Percentiles rank a stretch among this genome's conserved stretches.
phyloP scores from a whole-genome alignment of 805 yeast species.

The Kazachstania africana region DNA sequence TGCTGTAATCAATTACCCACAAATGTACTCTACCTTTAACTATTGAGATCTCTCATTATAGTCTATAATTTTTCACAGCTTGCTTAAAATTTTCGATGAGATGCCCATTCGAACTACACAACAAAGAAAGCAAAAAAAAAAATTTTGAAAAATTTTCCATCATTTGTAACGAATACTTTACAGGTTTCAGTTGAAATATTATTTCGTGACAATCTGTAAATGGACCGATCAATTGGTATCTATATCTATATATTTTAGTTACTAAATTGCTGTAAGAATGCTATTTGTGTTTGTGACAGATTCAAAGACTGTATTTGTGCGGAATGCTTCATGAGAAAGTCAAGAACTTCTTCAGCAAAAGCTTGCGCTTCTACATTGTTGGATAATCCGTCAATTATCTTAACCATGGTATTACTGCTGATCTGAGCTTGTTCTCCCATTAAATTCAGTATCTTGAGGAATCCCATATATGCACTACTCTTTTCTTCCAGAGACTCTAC shows the following conservation, averaged over 20 bases:
- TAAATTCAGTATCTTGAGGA: slow-evolving; percentile 49
- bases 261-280: slow-evolving; percentile 19
- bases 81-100: too few species aligned
- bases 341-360: slow-evolving; percentile 21
- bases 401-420: slow-evolving; percentile 15
- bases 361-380: slow-evolving; percentile 19
- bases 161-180: too few species aligned
- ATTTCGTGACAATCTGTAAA: too few species aligned
- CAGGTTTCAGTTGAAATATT: too few species aligned
- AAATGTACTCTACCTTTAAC: too few species aligned
- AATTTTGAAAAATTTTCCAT: too few species aligned
- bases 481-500: slow-evolving; percentile 79
- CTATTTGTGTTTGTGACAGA: slow-evolving; percentile 14
- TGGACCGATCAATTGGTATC: too few species aligned
- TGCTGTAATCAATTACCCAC: too few species aligned
- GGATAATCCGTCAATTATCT: slow-evolving; percentile 19
- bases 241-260: slow-evolving; percentile 1
- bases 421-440: slow-evolving; percentile 10
- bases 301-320: slow-evolving; percentile 12
- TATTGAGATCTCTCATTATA: too few species aligned
- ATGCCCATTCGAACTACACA: too few species aligned
- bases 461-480: slow-evolving; percentile 76
- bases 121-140: too few species aligned
- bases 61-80: too few species aligned
- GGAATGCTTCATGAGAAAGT: slow-evolving; percentile 17